Conservation (phyloP, 768 basidiomycete species). For the Lyophyllum atratum region DNA sequence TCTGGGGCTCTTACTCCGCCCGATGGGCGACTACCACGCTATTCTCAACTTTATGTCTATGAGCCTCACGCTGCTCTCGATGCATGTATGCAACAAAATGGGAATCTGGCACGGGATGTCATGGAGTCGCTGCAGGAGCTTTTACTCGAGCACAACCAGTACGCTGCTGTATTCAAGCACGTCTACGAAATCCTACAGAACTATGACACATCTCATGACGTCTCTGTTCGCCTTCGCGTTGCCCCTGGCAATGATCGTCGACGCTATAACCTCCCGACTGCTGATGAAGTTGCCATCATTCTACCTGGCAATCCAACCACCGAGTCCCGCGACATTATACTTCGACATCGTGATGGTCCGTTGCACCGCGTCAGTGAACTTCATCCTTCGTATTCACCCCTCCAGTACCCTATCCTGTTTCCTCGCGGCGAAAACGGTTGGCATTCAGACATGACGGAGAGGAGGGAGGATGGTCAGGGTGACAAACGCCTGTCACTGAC, state of each 20-base stretch:
- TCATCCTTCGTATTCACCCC: slow-evolving; percentile 34
- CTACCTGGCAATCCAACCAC: slow-evolving; percentile 31
- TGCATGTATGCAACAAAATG: slow-evolving; percentile 13
- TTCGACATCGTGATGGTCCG: slow-evolving; percentile 20
- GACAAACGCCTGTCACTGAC: slow-evolving; percentile 24
- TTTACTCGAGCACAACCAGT: slow-evolving; percentile 12
- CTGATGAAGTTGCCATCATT: slow-evolving; percentile 43
- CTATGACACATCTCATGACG: neutral
- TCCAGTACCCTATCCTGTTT: slow-evolving; percentile 49
- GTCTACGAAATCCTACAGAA: slow-evolving; percentile 21
- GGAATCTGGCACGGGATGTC: slow-evolving; percentile 8
- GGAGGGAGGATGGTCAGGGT: neutral
- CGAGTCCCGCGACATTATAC: slow-evolving; percentile 33
- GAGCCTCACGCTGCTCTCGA: slow-evolving; percentile 32
- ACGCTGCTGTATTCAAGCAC: slow-evolving; percentile 21
- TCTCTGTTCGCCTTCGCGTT: slow-evolving; percentile 5
- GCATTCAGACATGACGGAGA: slow-evolving; percentile 25
- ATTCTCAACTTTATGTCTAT: slow-evolving; percentile 42
- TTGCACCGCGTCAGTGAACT: slow-evolving; percentile 34
- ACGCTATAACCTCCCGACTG: slow-evolving; percentile 44
- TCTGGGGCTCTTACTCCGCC: slow-evolving; percentile 32
- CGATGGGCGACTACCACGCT: slow-evolving; percentile 20
- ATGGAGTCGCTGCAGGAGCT: slow-evolving; percentile 22
- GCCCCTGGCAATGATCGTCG: neutral
- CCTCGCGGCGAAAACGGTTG: slow-evolving; percentile 40